Percentiles rank a stretch among this genome's conserved stretches.
Conservation (phyloP, 345 rosid species). For the Hevea brasiliensis region DNA sequence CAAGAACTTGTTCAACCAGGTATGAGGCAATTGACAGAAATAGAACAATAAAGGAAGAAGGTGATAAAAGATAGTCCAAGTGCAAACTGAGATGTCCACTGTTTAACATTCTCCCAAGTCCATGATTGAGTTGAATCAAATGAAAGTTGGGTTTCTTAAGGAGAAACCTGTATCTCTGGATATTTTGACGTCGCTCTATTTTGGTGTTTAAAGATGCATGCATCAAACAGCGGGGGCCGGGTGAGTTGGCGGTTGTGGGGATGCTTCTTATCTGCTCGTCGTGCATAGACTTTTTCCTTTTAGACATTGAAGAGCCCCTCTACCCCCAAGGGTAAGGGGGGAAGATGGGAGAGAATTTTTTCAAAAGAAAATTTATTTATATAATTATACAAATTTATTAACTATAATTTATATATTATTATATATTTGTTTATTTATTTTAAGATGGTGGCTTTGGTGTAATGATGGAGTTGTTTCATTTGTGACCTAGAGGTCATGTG, state of each 20-base stretch:
- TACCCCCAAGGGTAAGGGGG: no score
- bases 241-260: no score
- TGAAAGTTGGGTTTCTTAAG: neutral
- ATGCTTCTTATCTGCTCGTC: neutral
- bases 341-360: no score
- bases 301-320: neutral
- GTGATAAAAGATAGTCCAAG: neutral
- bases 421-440: neutral
- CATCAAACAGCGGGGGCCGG: no score
- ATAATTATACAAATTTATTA: no score
- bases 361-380: no score
- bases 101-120: neutral
- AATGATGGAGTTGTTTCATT: no score
- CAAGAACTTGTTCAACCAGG: slow-evolving; percentile 8
- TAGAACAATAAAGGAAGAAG: slow-evolving; percentile 2
- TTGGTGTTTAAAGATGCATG: neutral
- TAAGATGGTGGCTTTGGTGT: no score
- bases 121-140: neutral
- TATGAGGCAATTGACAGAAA: slow-evolving; percentile 3
- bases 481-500: no score
- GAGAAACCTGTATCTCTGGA: neutral
- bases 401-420: neutral
- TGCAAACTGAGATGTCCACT: neutral
- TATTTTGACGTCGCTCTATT: neutral
- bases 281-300: neutral